Evolutionary conservation across 83 land plant genomes (phyloP).

Genomic region (Picea abies): DNA sequence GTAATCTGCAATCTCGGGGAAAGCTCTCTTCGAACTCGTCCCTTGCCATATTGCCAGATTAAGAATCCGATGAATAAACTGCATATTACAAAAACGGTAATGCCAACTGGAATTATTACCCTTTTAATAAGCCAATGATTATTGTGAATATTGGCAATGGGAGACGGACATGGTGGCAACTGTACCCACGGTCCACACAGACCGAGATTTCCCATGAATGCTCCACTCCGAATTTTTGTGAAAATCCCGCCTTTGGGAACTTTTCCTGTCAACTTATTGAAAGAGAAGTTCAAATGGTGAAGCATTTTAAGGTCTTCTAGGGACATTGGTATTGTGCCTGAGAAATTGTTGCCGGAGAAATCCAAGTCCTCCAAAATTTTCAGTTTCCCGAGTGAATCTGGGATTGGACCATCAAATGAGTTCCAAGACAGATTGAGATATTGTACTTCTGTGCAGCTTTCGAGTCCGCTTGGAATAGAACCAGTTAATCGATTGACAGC

Average conservation of each 20-base stretch:
- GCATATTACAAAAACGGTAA: too few relatives aligned
- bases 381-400: neutral
- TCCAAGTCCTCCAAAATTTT: neutral
- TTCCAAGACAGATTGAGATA: slow-evolving; percentile 14
- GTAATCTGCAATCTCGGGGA: too few relatives aligned
- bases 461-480: neutral
- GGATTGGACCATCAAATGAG: slow-evolving; percentile 9
- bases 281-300: neutral
- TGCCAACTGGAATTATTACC: too few relatives aligned
- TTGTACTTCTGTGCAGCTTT: neutral
- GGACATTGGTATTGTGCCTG: neutral
- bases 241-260: neutral
- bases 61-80: too few relatives aligned
- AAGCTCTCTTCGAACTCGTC: too few relatives aligned
- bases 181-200: slow-evolving; percentile 7
- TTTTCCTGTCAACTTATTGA: neutral
- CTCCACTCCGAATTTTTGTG: neutral
- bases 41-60: too few relatives aligned
- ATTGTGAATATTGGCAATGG: too few relatives aligned
- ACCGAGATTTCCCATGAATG: slow-evolving; percentile 11
- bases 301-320: neutral
- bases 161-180: too few relatives aligned
- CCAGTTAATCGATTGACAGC: neutral
- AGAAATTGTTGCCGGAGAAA: slow-evolving; percentile 1
- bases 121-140: too few relatives aligned